Base-by-base conservation (phyloP, 257 asterid species). In the Asclepias syriaca region DNA sequence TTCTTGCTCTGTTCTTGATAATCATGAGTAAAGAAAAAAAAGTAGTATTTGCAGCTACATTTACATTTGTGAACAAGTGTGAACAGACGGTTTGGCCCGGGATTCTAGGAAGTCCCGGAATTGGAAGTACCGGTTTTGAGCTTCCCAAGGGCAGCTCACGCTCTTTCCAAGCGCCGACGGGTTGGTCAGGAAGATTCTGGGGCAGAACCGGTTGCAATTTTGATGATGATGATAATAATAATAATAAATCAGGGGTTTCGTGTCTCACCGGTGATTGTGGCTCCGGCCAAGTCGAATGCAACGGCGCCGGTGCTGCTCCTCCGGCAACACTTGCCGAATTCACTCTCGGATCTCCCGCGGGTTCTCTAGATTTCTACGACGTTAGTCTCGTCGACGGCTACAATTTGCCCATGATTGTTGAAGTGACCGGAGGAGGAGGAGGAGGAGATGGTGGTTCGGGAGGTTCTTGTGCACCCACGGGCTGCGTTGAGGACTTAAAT, bases 151-250 rank as follows among this genome's bases (percentile, higher is more conserved):
- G 81, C 48, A 67, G 67, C 45, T 77, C 94, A 1, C 96, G 90
- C 63, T 53, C 88, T 63, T 77, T 90, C 74, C 85, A 83, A 68
- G 95, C 86, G 0, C 91, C 96, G 2, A 82, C 90, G 54, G 95
- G 97, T 58, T 89, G 97, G 97, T 87, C 92, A 32, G 96, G 97
- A 13, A 86, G 96, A 18, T 87, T 91, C 74, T 87, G 96, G 96
- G 97, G 84, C 59, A 74, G 96, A 69, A 86, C 91, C 55, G 92
- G 88, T 32, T 92, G 96, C 74, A 73, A 48, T 15, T 92, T 89
- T 71, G 90, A 87, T 43, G 82, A 34, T 11, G 78, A 88, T 1
- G 89, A 83, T 39, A 82, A 21, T 39, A 51, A 16, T 24, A 90
- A 83, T 39, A 82, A 21, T 39, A 51, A 16, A 5, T 5, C 6